These are phyloP conservation scores for Paramecium bursaria DNA, from an alignment of 73 alveolate species.

Conservation along the genomic window DNA sequence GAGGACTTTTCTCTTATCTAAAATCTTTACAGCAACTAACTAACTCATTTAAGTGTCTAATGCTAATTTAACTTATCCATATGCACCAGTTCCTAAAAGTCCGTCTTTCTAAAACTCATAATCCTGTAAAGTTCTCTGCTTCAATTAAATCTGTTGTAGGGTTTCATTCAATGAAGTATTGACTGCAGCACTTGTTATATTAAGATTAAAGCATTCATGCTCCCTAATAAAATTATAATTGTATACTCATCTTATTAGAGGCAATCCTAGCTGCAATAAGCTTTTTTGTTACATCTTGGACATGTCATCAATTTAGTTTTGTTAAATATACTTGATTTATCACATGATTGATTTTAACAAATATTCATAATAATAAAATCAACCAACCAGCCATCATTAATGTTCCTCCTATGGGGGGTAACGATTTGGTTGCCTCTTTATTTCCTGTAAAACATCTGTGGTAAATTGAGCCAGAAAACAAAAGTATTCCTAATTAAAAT, in stretches of 20 bases:
- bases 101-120: conserved; percentile 64
- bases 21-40: conserved; percentile 58
- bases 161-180: conserved; percentile 56
- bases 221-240: conserved; percentile 11
- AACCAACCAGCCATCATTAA: conserved; percentile 50
- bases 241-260: conserved; percentile 49
- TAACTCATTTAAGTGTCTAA: conserved; percentile 10
- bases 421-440: not conserved
- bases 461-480: conserved; percentile 12
- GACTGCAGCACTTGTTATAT: not conserved
- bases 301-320: not conserved
- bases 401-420: conserved; percentile 54
- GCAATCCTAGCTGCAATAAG: conserved; percentile 37
- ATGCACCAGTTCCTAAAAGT: conserved; percentile 73
- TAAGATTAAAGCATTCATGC: conserved; percentile 1
- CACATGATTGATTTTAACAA: too few relatives aligned
- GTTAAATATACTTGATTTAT: too few relatives aligned
- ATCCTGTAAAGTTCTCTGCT: conserved; percentile 54
- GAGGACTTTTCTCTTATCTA: conserved; percentile 59
- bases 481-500: conserved; percentile 13
- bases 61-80: conserved; percentile 71
- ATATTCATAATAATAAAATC: too few relatives aligned
- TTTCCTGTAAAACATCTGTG: conserved; percentile 46
- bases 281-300: conserved; percentile 1
- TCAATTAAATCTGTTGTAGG: not conserved